Percentiles rank a stretch among this genome's conserved stretches.
Conservation (phyloP, 2,329 filamentous ascomycete species). For the Beauveria bassiana region DNA sequence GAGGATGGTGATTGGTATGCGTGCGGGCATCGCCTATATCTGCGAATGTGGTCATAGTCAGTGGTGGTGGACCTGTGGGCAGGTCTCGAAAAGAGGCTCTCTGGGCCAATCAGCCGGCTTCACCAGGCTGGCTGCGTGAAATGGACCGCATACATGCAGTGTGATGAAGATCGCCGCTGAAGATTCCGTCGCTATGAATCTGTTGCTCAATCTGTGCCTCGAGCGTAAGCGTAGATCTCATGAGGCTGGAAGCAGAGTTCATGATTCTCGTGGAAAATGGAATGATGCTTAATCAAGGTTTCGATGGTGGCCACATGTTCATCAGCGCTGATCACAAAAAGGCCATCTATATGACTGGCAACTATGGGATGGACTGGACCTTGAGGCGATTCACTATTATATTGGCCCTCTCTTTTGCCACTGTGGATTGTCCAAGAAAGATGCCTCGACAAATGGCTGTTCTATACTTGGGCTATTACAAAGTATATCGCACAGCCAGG, state of each 20-base stretch:
- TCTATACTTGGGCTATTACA: too few species aligned
- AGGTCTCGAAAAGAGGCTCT: neutral
- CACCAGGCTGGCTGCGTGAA: neutral
- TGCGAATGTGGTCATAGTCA: neutral
- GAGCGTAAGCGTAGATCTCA: neutral
- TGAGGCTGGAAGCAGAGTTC: neutral
- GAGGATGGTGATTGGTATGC: neutral
- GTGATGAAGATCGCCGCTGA: slow-evolving; percentile 1
- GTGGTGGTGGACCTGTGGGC: neutral
- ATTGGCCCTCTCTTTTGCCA: too few species aligned
- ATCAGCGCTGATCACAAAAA: neutral
- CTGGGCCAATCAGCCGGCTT: neutral
- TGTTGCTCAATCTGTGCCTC: neutral
- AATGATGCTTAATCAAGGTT: neutral
- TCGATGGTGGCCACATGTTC: neutral
- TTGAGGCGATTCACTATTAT: too few species aligned
- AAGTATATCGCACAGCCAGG: neutral
- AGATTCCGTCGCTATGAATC: neutral
- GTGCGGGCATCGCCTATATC: neutral
- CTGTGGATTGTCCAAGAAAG: too few species aligned
- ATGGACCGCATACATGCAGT: neutral
- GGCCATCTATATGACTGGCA: neutral
- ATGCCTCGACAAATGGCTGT: too few species aligned
- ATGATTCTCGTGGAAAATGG: neutral
- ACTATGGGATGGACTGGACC: too few species aligned